These are phyloP conservation scores for Barnettozyma siamensis DNA, from an alignment of 805 yeast genomes.

Conservation along the genomic window DNA sequence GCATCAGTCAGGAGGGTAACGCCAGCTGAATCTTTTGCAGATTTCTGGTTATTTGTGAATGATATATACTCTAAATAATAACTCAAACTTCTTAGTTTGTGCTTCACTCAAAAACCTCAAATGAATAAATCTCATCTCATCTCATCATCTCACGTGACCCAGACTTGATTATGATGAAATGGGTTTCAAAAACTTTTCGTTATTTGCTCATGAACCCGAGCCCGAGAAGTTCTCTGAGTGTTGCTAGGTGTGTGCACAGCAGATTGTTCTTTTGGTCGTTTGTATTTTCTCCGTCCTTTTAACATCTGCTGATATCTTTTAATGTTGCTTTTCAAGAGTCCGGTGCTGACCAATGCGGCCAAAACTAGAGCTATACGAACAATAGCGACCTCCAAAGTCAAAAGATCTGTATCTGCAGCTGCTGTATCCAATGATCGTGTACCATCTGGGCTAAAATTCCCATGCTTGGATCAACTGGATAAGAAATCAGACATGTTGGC, in stretches of 20 bases:
- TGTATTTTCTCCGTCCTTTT: too few relatives aligned
- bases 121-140: neutral
- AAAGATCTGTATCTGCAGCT: slow-evolving; percentile 5
- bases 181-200: neutral
- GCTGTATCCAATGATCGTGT: slow-evolving; percentile 25
- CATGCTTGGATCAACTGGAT: slow-evolving; percentile 79
- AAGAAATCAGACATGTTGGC: slow-evolving; percentile 35
- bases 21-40: too few relatives aligned
- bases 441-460: slow-evolving; percentile 63
- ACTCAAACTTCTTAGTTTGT: too few relatives aligned
- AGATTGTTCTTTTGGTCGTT: too few relatives aligned
- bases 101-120: too few relatives aligned
- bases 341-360: neutral
- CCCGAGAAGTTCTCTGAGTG: too few relatives aligned
- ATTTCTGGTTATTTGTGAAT: too few relatives aligned
- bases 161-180: neutral
- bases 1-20: too few relatives aligned
- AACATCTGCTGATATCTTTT: too few relatives aligned
- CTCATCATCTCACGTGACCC: slow-evolving; percentile 10
- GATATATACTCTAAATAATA: too few relatives aligned
- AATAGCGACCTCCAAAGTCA: slow-evolving; percentile 10
- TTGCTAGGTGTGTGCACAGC: too few relatives aligned
- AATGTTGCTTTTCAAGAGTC: slow-evolving; percentile 2
- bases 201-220: neutral
- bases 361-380: slow-evolving; percentile 1